Base-by-base conservation (phyloP, 768 basidiomycete species). In the Omphalotus guepiniiformis region DNA sequence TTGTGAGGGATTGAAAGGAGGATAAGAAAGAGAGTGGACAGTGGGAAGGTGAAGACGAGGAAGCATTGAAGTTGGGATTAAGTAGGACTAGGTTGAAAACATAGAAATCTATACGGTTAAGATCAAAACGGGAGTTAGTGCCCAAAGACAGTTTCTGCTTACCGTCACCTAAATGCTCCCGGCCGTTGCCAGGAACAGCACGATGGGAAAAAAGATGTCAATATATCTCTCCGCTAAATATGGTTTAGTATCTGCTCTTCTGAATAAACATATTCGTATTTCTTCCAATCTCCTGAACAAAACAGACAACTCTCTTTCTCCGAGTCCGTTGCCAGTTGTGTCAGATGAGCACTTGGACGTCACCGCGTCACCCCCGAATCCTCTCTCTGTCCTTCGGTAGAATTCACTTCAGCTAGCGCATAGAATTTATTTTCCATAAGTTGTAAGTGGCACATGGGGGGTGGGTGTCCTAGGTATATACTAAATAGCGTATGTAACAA, bases 1-100 rank as follows among this genome's bases (percentile, higher is more conserved):
- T 69, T 58, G 49, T 57, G 70, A 74, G 53, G 70, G 73, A 60
- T 73, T 64, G 63, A 73, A 68, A 54, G 69, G 69, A 73, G 70
- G 61, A 73, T 68, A 52, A 48, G 56, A 56, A 54, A 50, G 61
- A 56, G 56, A 56, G 36, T 42, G 65, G 63, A 65, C 63, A 64
- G 66, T 66, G 63, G 55, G 56, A 56, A 54, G 53, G 48, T 50
- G 57, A 56, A 57, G 59, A 55, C 53, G 50, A 42, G 56, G 52
- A 56, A 47, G 50, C 50, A 52, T 51, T 51, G 38, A 23, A 46
- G 53, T 52, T 30, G 49, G 36, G 40, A 50, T 48, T 36, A 50
- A 48, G 42, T 34, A 52, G 32, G 46, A 47, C 45, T 36, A 41
- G 50, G 38, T 23, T 19, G n/a, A 36, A 26, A 49, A 46, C 36